Evolutionary conservation across 345 rosid species (phyloP).

Genomic region (Rhizophora mangle): DNA sequence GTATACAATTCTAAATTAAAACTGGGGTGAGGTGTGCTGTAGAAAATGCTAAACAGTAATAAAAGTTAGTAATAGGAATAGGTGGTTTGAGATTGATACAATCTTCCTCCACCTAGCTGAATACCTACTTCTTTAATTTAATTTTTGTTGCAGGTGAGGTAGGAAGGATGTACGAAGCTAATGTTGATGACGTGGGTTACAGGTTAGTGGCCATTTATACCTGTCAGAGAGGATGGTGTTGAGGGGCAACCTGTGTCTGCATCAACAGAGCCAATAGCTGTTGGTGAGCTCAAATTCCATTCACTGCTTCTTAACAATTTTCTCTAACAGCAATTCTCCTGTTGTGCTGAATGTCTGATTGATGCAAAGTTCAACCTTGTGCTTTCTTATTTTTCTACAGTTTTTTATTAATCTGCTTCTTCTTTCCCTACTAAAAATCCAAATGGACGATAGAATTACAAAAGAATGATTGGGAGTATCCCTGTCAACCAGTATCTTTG

Average conservation of each 20-base stretch:
- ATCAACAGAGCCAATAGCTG: slow-evolving; percentile 87
- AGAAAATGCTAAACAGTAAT: too few relatives aligned
- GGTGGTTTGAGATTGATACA: too few relatives aligned
- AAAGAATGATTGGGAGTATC: too few relatives aligned
- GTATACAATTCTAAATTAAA: too few relatives aligned
- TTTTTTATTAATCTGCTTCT: too few relatives aligned
- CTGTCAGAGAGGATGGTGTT: slow-evolving; percentile 82
- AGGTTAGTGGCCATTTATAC: slow-evolving; percentile 85
- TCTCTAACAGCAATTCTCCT: background rate
- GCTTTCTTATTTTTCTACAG: too few relatives aligned
- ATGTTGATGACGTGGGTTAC: slow-evolving; percentile 99
- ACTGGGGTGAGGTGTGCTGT: too few relatives aligned
- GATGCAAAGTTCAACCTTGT: too few relatives aligned
- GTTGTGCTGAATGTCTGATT: background rate
- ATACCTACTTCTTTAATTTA: slow-evolving; percentile 13
- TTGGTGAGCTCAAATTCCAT: slow-evolving; percentile 50
- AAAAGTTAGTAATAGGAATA: too few relatives aligned
- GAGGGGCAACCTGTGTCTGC: slow-evolving; percentile 97
- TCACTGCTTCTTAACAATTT: background rate
- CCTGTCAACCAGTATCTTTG: too few relatives aligned
- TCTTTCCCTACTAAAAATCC: too few relatives aligned
- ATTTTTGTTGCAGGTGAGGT: slow-evolving; percentile 69
- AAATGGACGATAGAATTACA: too few relatives aligned
- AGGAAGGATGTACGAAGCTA: slow-evolving; percentile 91
- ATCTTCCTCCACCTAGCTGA: background rate